These are phyloP conservation scores for Pseudogymnoascus pannorum DNA, from an alignment of 2,329 filamentous ascomycete species.

Conservation along the genomic window DNA sequence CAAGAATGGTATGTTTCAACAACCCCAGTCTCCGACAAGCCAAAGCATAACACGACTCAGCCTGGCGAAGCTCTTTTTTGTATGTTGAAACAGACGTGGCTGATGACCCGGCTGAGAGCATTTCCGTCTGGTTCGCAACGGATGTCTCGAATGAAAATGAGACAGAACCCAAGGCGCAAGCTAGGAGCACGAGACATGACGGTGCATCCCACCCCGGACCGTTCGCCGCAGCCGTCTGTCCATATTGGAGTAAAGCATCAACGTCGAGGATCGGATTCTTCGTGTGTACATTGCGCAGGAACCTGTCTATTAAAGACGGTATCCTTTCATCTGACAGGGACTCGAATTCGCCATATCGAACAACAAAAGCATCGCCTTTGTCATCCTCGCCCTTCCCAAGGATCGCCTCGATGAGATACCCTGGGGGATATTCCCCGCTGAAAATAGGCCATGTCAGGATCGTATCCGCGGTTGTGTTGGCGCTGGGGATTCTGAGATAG, in stretches of 20 bases:
- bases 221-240: slow-evolving; percentile 20
- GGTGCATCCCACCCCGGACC: slow-evolving; percentile 29
- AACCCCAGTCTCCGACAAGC: slow-evolving; percentile 28
- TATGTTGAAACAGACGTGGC: not conserved
- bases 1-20: slow-evolving; percentile 26
- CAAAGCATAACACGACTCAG: slow-evolving; percentile 26
- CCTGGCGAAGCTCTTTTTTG: slow-evolving; percentile 18
- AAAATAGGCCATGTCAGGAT: slow-evolving; percentile 27
- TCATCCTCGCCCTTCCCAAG: not conserved
- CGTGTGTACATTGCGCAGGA: slow-evolving; percentile 30
- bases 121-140: slow-evolving; percentile 7
- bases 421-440: slow-evolving; percentile 10
- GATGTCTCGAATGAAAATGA: slow-evolving; percentile 22
- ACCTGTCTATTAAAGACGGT: slow-evolving; percentile 25
- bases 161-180: slow-evolving; percentile 27
- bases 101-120: not conserved
- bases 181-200: slow-evolving; percentile 29
- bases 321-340: slow-evolving; percentile 24
- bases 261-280: slow-evolving; percentile 33
- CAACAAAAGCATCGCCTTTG: not conserved
- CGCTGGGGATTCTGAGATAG: slow-evolving; percentile 24
- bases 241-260: slow-evolving; percentile 21
- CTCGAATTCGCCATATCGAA: not conserved
- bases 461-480: slow-evolving; percentile 22
- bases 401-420: not conserved